A percentile compares a stretch with the other conserved stretches of the same genome.
Conservation (phyloP, 202 grass and related monocot genomes). For the Hordeum pubiflorum region DNA sequence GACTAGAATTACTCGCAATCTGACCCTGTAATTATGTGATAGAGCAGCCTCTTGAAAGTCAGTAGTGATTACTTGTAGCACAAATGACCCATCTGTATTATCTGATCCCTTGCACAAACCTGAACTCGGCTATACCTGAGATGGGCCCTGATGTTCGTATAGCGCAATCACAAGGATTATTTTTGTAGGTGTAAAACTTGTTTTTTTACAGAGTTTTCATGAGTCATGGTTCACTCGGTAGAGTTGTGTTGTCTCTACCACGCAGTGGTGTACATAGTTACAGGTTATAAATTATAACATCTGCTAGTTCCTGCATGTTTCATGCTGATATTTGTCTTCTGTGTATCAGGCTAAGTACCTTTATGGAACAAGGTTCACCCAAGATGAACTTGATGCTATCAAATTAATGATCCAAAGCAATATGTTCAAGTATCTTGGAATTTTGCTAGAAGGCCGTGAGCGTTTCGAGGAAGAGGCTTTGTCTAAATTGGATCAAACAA, state of each 20-base stretch:
- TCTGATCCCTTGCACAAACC: neutral
- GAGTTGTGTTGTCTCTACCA: neutral
- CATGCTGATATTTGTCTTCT: slow-evolving; percentile 7
- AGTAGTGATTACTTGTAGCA: neutral
- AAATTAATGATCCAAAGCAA: slow-evolving; percentile 99
- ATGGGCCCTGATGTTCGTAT: neutral
- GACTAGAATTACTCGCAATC: neutral
- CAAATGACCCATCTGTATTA: neutral
- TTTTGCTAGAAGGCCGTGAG: slow-evolving; percentile 91
- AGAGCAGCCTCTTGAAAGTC: neutral
- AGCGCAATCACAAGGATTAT: neutral
- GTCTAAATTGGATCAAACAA: slow-evolving; percentile 29
- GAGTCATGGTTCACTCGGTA: neutral
- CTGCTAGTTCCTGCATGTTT: slow-evolving; percentile 1
- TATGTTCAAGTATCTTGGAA: slow-evolving; percentile 94
- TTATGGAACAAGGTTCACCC: slow-evolving; percentile 65
- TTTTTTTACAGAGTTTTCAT: neutral
- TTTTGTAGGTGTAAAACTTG: neutral
- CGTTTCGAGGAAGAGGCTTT: slow-evolving; percentile 94
- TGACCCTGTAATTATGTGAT: neutral
- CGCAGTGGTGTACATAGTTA: neutral
- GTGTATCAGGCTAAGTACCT: slow-evolving; percentile 72
- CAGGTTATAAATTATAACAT: neutral
- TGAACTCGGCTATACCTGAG: neutral
- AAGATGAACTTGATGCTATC: slow-evolving; percentile 83